These are phyloP conservation scores for Liriodendron chinense DNA, from an alignment of 164 flowering plant species.

Conservation along the genomic window DNA sequence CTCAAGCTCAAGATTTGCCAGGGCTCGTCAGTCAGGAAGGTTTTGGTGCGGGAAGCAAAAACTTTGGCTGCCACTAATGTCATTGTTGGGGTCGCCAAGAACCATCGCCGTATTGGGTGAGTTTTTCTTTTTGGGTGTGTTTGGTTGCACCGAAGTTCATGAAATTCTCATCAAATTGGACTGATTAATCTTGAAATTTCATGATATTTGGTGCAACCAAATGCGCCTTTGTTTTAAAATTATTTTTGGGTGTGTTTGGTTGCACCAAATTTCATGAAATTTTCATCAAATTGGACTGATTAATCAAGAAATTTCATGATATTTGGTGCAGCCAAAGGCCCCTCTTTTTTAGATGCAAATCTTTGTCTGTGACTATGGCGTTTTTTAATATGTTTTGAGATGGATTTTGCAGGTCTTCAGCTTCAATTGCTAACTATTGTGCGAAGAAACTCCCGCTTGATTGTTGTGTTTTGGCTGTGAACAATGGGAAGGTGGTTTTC, in stretches of 20 bases:
- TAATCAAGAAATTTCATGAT: too few species aligned
- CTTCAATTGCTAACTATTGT: slow-evolving; percentile 78
- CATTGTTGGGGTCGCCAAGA: slow-evolving; percentile 62
- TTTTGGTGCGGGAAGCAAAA: slow-evolving; percentile 68
- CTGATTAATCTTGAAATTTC: too few species aligned
- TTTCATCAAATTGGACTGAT: too few species aligned
- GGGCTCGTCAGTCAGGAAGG: slow-evolving; percentile 66
- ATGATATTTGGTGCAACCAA: too few species aligned
- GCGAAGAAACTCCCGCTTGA: slow-evolving; percentile 63
- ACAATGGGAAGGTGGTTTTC: slow-evolving; percentile 81
- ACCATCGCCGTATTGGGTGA: slow-evolving; percentile 31
- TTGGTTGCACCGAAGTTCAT: too few species aligned
- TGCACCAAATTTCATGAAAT: too few species aligned
- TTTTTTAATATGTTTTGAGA: background rate
- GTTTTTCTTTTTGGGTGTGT: background rate
- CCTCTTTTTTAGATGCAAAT: too few species aligned
- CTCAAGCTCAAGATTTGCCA: slow-evolving; percentile 91
- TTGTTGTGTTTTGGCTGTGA: slow-evolving; percentile 70
- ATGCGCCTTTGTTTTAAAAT: too few species aligned
- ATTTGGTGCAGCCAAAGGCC: too few species aligned
- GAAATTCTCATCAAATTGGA: too few species aligned
- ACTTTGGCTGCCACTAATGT: slow-evolving; percentile 50
- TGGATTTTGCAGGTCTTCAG: slow-evolving; percentile 34
- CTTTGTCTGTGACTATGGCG: too few species aligned
- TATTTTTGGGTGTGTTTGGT: too few species aligned